phyloP scores from a whole-genome alignment of 192 early-diverging fungal genomes.

The Haplosporangium gracile region DNA sequence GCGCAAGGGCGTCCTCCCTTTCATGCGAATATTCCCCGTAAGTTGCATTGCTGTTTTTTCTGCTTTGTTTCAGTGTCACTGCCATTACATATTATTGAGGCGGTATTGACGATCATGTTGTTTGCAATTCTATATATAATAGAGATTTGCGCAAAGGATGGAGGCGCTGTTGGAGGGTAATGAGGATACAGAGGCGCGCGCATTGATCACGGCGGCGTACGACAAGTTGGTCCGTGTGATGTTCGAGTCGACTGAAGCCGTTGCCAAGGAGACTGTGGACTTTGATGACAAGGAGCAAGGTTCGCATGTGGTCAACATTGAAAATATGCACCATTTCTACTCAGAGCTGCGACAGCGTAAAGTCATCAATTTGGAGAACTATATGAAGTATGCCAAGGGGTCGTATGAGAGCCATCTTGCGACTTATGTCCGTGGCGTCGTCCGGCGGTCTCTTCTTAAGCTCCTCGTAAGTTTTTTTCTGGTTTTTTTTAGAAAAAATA shows the following conservation, averaged over 20 bases:
- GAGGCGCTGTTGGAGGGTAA: slow-evolving; percentile 70
- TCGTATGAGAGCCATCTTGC: slow-evolving; percentile 85
- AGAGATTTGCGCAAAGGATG: slow-evolving; percentile 85
- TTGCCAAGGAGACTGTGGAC: slow-evolving; percentile 84
- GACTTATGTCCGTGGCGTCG: slow-evolving; percentile 90
- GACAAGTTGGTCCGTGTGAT: slow-evolving; percentile 86
- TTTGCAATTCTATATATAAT: neutral
- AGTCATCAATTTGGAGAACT: slow-evolving; percentile 77
- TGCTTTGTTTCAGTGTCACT: neutral
- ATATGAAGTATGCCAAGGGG: slow-evolving; percentile 86
- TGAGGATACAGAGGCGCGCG: slow-evolving; percentile 75
- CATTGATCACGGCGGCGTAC: slow-evolving; percentile 83
- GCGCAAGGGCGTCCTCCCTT: slow-evolving; percentile 90
- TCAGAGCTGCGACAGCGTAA: slow-evolving; percentile 82
- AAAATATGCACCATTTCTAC: slow-evolving; percentile 97
- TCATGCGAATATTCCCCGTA: slow-evolving; percentile 91
- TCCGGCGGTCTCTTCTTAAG: slow-evolving; percentile 88
- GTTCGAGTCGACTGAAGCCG: slow-evolving; percentile 87
- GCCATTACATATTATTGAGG: neutral
- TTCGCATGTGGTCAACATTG: slow-evolving; percentile 81
- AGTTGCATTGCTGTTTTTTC: slow-evolving; percentile 9
- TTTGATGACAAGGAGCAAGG: slow-evolving; percentile 86
- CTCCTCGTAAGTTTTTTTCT: slow-evolving; percentile 72
- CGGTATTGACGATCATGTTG: neutral
- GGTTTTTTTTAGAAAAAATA: neutral